Conservation (phyloP, 768 basidiomycete genomes). For the Porphyrellus cyaneotinctus region DNA sequence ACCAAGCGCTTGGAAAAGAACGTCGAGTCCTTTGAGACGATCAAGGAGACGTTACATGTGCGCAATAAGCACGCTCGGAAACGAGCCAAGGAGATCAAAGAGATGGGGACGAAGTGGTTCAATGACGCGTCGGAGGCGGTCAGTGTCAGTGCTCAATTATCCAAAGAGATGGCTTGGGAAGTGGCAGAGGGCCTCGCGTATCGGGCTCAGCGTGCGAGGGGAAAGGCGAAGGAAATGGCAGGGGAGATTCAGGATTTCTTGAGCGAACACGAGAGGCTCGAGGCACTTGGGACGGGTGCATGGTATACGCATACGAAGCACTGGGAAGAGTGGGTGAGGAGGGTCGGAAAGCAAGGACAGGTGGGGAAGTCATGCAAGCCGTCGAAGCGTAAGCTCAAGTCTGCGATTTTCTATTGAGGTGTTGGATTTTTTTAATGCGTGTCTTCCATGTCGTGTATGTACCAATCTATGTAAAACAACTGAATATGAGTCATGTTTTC, state of each 20-base stretch:
- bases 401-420: slow-evolving; percentile 11
- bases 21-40: slow-evolving; percentile 35
- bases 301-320: slow-evolving; percentile 18
- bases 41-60: slow-evolving; percentile 40
- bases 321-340: slow-evolving; percentile 20
- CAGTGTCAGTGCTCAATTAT: slow-evolving; percentile 37
- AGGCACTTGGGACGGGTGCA: slow-evolving; percentile 8
- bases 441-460: slow-evolving; percentile 18
- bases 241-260: slow-evolving; percentile 28
- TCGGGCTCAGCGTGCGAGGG: slow-evolving; percentile 43
- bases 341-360: slow-evolving; percentile 3
- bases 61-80: slow-evolving; percentile 51
- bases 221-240: slow-evolving; percentile 43
- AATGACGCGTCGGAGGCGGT: slow-evolving; percentile 41
- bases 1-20: slow-evolving; percentile 32
- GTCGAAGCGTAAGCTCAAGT: slow-evolving; percentile 11
- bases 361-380: slow-evolving; percentile 11
- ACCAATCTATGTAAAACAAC: slow-evolving; percentile 17
- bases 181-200: slow-evolving; percentile 35
- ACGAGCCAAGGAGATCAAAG: slow-evolving; percentile 51
- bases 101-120: slow-evolving; percentile 45
- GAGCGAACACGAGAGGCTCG: slow-evolving; percentile 20
- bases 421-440: slow-evolving; percentile 1
- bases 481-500: slow-evolving; percentile 8
- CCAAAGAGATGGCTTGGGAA: slow-evolving; percentile 40